Percentiles rank a stretch among this genome's conserved stretches.
These are phyloP conservation scores for Drechslerella coelobrocha DNA, from an alignment of 2,329 filamentous ascomycete species.

Conservation along the genomic window DNA sequence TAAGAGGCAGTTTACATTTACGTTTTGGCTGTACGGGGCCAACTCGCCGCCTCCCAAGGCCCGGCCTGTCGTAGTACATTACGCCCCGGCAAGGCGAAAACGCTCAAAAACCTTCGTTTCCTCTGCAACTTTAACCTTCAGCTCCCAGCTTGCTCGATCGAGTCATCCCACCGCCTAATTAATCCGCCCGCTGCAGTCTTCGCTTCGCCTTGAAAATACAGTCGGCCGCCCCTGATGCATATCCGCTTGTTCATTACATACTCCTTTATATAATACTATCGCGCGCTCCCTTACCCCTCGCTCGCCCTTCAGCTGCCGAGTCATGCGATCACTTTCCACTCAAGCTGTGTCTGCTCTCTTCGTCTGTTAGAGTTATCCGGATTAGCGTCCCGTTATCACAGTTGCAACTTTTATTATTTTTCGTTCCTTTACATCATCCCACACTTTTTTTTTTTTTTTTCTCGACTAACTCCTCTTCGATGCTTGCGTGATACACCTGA, in stretches of 20 bases:
- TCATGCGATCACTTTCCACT: constrained; percentile 28
- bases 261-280: constrained; percentile 12
- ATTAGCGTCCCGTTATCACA: constrained; percentile 27
- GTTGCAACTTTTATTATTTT: constrained; percentile 6
- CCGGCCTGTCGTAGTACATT: not conserved
- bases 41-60: constrained; percentile 3
- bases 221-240: not conserved
- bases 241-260: not conserved
- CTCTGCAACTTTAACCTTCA: constrained; percentile 13
- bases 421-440: constrained; percentile 49
- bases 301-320: constrained; percentile 16
- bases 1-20: not conserved
- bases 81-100: constrained; percentile 43
- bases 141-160: not conserved
- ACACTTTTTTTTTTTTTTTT: constrained; percentile 23
- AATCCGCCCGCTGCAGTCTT: constrained; percentile 1
- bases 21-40: not conserved
- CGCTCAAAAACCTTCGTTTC: constrained; percentile 31
- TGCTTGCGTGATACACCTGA: constrained; percentile 11
- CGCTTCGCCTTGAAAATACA: constrained; percentile 3
- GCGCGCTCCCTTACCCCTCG: constrained; percentile 21
- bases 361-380: not conserved
- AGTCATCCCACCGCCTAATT: constrained; percentile 34
- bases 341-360: constrained; percentile 12
- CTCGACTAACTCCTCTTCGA: constrained; percentile 1